Base-by-base conservation (phyloP, 106 monocot genomes). In the Chionographis japonica region DNA sequence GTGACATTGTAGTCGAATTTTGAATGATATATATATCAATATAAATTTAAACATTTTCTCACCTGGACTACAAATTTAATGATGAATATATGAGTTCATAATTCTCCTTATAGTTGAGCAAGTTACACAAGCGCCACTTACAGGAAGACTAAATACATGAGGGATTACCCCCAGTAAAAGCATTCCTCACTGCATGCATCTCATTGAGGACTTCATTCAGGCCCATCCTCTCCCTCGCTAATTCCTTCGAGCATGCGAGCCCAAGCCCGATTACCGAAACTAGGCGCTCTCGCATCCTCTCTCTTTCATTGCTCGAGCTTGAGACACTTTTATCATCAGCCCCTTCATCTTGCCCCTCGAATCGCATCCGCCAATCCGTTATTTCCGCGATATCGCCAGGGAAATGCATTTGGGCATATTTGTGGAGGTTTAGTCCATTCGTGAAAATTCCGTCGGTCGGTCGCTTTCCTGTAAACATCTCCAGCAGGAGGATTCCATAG, bases 381-480 rank as follows among this genome's bases (percentile, higher is more conserved):
- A 73, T 65, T 9, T 63, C 62, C 18, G 14, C 8, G 2, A 56
- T 42, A 6, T 20, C 16, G 2, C 37, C 38, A 39, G 68, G 68
- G 42, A 61, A 19, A 2, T 35, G 15, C 61, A 49, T 12, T 18
- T 17, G 8, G 9, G 62, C 75, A 37, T 13, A 75, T 3, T 60
- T 68, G 0, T 46, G 60, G 20, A 68, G 68, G 58, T 20, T 62
- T 18, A 53, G 3, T 4, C 68, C 61, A 12, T 62, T 54, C 13
- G 3, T 12, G 27, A 75, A 68, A 3, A 15, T 52, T 4, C 54
- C 52, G 41, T 75, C 68, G 14, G 75, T 75, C 3, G 75, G 61
- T 35, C 68, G 68, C 52, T 41, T 75, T 35, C 75, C 75, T 10
- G 68, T 75, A 37, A 75, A 62, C 68, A 62, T 61, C 68, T 75